Evolutionary conservation across 345 rosid genomes (phyloP).

Genomic region (Streptanthus diversifolius): DNA sequence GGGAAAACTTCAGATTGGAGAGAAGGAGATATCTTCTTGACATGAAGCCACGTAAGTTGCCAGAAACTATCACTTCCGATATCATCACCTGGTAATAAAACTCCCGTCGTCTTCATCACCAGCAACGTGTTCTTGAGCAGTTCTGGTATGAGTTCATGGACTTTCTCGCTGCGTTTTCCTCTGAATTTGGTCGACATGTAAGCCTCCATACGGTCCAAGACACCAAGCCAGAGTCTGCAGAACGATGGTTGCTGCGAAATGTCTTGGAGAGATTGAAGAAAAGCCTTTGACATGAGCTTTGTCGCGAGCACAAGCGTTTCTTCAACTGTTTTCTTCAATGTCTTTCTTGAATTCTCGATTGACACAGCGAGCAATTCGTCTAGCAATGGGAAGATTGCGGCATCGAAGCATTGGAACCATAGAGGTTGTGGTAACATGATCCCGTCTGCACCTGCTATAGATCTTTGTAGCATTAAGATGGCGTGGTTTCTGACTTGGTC

Average conservation of each 20-base stretch:
- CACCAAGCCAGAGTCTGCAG: conserved; percentile 66
- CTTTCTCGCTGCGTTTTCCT: conserved; percentile 54
- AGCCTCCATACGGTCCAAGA: conserved; percentile 54
- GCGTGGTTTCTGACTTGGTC: conserved; percentile 75
- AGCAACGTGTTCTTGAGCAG: conserved; percentile 65
- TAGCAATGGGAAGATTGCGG: conserved; percentile 49
- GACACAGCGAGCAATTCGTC: conserved; percentile 52
- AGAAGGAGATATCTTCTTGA: conserved; percentile 54
- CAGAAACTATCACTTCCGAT: conserved; percentile 68
- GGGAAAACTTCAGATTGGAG: conserved; percentile 60
- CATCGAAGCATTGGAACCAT: conserved; percentile 73
- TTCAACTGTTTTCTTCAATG: conserved; percentile 47
- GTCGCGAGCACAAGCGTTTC: conserved; percentile 58
- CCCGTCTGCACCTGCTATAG: conserved; percentile 50
- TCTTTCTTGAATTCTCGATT: conserved; percentile 42
- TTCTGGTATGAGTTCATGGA: conserved; percentile 60
- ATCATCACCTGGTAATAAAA: conserved; percentile 52
- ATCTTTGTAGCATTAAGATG: conserved; percentile 46
- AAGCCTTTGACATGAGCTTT: conserved; percentile 57
- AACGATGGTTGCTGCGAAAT: conserved; percentile 58
- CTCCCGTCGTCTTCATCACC: conserved; percentile 62
- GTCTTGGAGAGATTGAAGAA: conserved; percentile 53
- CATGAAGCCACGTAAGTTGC: conserved; percentile 71
- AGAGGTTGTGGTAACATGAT: conserved; percentile 43
- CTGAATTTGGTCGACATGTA: conserved; percentile 56